These are phyloP conservation scores for Hypoxylon fragiforme DNA, from an alignment of 495 filamentous ascomycete genomes.

Conservation along the genomic window DNA sequence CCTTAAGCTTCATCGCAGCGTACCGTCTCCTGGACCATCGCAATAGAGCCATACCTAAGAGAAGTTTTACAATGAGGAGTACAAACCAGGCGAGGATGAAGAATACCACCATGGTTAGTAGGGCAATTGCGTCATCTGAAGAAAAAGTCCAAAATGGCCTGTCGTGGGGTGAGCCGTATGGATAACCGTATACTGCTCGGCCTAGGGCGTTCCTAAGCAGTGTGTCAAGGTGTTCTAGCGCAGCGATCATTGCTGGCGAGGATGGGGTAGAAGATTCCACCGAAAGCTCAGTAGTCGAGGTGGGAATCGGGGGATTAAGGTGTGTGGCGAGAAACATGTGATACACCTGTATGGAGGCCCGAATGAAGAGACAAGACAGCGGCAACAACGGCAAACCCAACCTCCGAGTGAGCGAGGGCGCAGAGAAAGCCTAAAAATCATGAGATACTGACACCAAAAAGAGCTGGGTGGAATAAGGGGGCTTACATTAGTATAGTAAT, in stretches of 20 bases:
- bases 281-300: constrained; percentile 66
- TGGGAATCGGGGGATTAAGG: constrained; percentile 72
- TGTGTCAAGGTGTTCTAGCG: constrained; percentile 74
- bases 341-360: constrained; percentile 93
- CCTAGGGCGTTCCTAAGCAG: constrained; percentile 72
- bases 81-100: constrained; percentile 78
- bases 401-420: constrained; percentile 80
- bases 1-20: constrained; percentile 72
- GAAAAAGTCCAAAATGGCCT: constrained; percentile 46
- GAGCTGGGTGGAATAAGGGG: not conserved
- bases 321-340: constrained; percentile 95
- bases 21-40: constrained; percentile 76
- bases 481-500: constrained; percentile 90
- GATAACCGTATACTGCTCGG: constrained; percentile 62
- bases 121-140: constrained; percentile 69
- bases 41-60: constrained; percentile 82
- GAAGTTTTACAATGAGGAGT: constrained; percentile 76
- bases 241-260: constrained; percentile 69
- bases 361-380: constrained; percentile 91
- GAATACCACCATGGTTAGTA: constrained; percentile 73
- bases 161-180: constrained; percentile 34
- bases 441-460: no score
- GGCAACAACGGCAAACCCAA: constrained; percentile 92
- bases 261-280: constrained; percentile 54
- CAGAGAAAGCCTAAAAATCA: constrained; percentile 71